Base-by-base conservation (phyloP, 305 asterid genomes). In the Stenogyne calaminthoides region DNA sequence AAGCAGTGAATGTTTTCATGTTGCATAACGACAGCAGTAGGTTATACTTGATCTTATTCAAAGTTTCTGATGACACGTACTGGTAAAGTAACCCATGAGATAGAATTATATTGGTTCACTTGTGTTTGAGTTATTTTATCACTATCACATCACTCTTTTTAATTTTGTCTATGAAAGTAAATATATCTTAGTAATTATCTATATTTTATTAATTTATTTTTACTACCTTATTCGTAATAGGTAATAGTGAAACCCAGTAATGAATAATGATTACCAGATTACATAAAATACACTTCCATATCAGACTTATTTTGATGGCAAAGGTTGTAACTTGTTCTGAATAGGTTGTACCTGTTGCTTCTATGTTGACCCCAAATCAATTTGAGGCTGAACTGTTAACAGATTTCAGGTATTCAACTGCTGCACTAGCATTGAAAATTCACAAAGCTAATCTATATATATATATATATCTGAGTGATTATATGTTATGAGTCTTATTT, bases 361-460 rank as follows among this genome's bases (percentile, higher is more conserved):
- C 97, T 67, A 89, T 95, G 98, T 80, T 95, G 96, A 90, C 98
- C 16, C 99, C 99, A 11, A 95, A 95, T 81, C 98, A 95, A 76
- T 95, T 95, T 81, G 99, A 95, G 86, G 99, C 99, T 62, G 98
- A 95, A 76, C 86, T 80, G 74, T 85, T 95, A 81, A 83, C 97
- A 0, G 90, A 87, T 64, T 80, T 80, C 81, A 90, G 97, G 99
- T 95, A 88, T 62, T 70, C 22, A 7, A 79, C 76, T 70, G n/a
- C 76, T 68, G n/a, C 60, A 22, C 40, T 55, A 22, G 73, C 39
- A 52, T 61, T 72, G 56, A 58, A 49, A 51, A 19, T 69, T 73
- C 34, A 39, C 9, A 5, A 70, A 65, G 69, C 64, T 56, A 46
- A 34, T 74, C 51, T 44, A 34, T 22, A 22, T 22, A 44, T 64